These are phyloP conservation scores for Chrysanthemum makinoi DNA, from an alignment of 129 eudicot species.

Conservation along the genomic window DNA sequence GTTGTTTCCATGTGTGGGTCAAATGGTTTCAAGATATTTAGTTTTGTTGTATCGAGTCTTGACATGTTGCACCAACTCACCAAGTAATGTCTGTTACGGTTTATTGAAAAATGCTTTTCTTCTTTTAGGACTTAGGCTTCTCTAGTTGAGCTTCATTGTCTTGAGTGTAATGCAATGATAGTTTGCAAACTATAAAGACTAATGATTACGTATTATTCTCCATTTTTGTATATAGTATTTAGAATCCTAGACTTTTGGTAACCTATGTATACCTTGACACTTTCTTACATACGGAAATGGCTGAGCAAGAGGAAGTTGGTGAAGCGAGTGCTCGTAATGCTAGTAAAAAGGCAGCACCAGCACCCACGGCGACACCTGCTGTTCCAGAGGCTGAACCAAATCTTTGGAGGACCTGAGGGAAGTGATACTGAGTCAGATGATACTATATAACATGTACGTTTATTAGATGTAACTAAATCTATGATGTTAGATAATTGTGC, in stretches of 20 bases:
- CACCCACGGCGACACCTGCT: constrained; percentile 47
- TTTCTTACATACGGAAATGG: constrained; percentile 48
- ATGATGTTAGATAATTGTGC: not conserved
- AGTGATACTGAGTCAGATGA: constrained; percentile 74
- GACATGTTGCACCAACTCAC: too few species aligned
- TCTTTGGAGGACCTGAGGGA: constrained; percentile 63
- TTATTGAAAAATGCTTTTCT: too few species aligned
- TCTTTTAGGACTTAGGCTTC: too few species aligned
- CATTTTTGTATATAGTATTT: not conserved
- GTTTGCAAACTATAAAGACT: too few species aligned
- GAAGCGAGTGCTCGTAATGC: constrained; percentile 46
- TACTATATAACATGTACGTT: constrained; percentile 39
- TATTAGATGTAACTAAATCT: constrained; percentile 4
- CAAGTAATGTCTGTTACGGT: too few species aligned
- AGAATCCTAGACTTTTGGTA: not conserved
- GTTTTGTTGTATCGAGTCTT: too few species aligned
- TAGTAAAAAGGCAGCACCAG: constrained; percentile 50
- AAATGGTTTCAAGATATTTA: too few species aligned
- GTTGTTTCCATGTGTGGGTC: too few species aligned
- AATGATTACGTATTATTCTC: too few species aligned
- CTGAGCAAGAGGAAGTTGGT: constrained; percentile 60
- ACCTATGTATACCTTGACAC: constrained; percentile 49
- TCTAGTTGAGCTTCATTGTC: too few species aligned
- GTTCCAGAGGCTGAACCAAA: constrained; percentile 48
- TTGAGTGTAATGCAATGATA: too few species aligned